Percentiles rank a stretch among this genome's conserved stretches.
Evolutionary conservation across 768 basidiomycete genomes (phyloP).

Genomic region (Hortiboletus campestris): DNA sequence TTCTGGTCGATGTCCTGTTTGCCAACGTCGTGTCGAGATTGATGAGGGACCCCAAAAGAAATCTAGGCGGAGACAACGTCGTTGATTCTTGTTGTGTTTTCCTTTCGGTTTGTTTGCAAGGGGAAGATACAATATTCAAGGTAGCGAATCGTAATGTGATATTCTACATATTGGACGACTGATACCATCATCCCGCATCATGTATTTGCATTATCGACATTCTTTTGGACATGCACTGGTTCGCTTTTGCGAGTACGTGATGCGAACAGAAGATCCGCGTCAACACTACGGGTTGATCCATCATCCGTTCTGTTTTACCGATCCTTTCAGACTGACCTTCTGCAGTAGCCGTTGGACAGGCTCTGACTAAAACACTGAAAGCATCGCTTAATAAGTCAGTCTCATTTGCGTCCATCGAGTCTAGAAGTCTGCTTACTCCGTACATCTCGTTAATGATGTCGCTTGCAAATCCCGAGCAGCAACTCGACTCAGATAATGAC

Average conservation of each 20-base stretch:
- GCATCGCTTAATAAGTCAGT: constrained; percentile 20
- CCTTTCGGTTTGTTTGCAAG: constrained; percentile 4
- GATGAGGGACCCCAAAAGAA: constrained; percentile 37
- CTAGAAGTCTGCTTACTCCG: not conserved
- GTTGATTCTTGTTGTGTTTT: constrained; percentile 11
- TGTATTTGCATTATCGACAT: constrained; percentile 27
- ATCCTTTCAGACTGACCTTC: not conserved
- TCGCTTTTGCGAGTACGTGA: not conserved
- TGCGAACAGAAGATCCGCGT: not conserved
- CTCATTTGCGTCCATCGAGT: not conserved
- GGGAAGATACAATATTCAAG: constrained; percentile 28
- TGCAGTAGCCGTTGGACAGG: not conserved
- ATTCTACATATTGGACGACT: constrained; percentile 31
- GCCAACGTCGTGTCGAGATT: constrained; percentile 70
- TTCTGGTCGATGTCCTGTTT: constrained; percentile 85
- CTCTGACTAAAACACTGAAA: not conserved
- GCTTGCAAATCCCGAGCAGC: not conserved
- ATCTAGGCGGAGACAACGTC: constrained; percentile 24
- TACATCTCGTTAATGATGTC: constrained; percentile 1
- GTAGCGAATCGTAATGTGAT: constrained; percentile 30
- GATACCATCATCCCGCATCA: constrained; percentile 20
- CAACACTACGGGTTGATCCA: not conserved
- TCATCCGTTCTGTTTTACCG: not conserved
- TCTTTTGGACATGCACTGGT: constrained; percentile 17
- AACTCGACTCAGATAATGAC: not conserved